Evolutionary conservation across 495 filamentous ascomycete genomes (phyloP), one percentile per base, ranked within the genome.

Genomic region (Neurospora africana): DNA sequence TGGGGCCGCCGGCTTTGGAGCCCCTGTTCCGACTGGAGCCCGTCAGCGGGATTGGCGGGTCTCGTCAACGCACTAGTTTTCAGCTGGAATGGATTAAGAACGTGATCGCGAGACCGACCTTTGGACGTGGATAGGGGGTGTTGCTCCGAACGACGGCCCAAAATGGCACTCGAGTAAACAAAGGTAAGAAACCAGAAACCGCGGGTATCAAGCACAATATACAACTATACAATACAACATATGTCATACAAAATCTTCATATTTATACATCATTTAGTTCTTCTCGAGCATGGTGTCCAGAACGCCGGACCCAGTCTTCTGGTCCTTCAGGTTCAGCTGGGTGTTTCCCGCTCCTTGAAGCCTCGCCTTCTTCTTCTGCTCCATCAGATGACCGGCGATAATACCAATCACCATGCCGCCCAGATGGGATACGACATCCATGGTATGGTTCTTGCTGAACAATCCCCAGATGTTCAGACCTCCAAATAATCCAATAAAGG

Each of bases 391-490:
- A 0, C 75, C 84, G 8, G 81, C 82, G 11, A 75, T 53, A 3
- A 84, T 75, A 17, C 91, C 91, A 4, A 81, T 78, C 2, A 83
- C 75, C 73, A 89, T 86, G 2, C 93, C 93, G 33, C 87, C 88
- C 37, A 95, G 74, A 83, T 97, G 93, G n/a, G 90, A 89, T 65
- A 83, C 84, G 70, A 93, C 82, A 75, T 97, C 92, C 58, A 92
- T 79, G 21, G 74, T 76, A 69, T 78, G 73, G 68, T 40, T 76
- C 70, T 71, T 72, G 27, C 73, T 81, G 38, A 84, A 69, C 69
- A 87, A 68, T 17, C 78, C 83, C 4, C 85, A 68, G 4, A 89
- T 70, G 71, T 90, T 87, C 10, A 85, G 13, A 10, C 78, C 80
- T 3, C 86, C 79, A 47, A 86, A 74, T 43, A 86, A 68, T 10